Evolutionary conservation across 106 monocot genomes (phyloP), one percentile per base, ranked within the genome.

Genomic region (Allium cepa): DNA sequence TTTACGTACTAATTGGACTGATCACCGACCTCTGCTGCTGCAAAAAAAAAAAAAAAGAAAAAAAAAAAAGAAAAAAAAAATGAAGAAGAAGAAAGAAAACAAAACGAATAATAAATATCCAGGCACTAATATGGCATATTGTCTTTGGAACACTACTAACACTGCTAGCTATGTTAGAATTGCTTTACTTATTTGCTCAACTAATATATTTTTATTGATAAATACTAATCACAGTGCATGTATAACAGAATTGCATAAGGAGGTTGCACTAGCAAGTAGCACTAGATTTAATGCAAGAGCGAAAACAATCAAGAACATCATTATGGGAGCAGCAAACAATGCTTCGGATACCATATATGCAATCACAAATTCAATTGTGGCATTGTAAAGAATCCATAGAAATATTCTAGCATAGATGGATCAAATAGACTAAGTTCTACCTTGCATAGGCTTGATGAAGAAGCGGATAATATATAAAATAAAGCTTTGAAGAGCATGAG

Each of bases 331-430:
- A 13, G 86, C 82, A 58, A 60, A 80, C 10, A 78, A 81, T 36
- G 97, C 92, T 12, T 87, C 86, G 4, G 69, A 50, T 7, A 97
- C 84, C 5, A 84, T 97, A 53, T 73, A 80, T 66, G 92, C 80
- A 9, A 71, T 92, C 17, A 89, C 92, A n/a, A 56, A 60, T 57
- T 75, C 92, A 0, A 70, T 97, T 10, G 56, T 45, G 53, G 66
- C 68, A 52, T 75, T 97, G 74, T 79, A 92, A 67, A 82, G 75
- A 56, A 81, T 18, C 57, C 72, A 45, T 56, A 76, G 50, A 47
- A 72, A 15, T 75, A 59, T 53, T 69, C 68, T 26, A 61, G 69
- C n/a, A 17, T 66, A 22, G 63, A 64, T 58, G 64, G 17, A 26
- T 78, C 79, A 15, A 67, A 47, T 18, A 46, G 26, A 15, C 67